These are phyloP conservation scores for Rhodocollybia butyracea DNA, from an alignment of 768 basidiomycete species.

Conservation along the genomic window DNA sequence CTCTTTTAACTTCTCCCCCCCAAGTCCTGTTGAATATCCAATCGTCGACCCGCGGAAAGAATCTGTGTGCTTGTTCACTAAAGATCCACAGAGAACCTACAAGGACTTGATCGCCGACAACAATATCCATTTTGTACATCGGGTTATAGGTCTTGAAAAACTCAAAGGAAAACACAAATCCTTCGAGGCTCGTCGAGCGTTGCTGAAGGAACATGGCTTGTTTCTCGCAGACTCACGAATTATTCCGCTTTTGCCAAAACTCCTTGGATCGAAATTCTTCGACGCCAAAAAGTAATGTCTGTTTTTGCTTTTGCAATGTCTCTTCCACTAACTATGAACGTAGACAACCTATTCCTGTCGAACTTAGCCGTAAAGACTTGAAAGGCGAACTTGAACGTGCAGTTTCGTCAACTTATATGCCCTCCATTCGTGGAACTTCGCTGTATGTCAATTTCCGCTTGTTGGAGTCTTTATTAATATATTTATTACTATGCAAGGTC, in stretches of 20 bases:
- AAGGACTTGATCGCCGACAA: slow-evolving; percentile 84
- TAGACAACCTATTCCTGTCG: slow-evolving; percentile 96
- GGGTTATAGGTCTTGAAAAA: slow-evolving; percentile 89
- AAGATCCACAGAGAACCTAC: slow-evolving; percentile 94
- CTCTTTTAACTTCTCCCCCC: slow-evolving; percentile 5
- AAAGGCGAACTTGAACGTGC: slow-evolving; percentile 92
- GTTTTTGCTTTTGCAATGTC: not conserved
- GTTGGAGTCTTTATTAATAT: not conserved
- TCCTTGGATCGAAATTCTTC: slow-evolving; percentile 90
- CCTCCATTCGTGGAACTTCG: slow-evolving; percentile 91
- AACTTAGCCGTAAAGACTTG: slow-evolving; percentile 80
- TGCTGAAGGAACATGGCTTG: slow-evolving; percentile 86
- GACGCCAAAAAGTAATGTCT: slow-evolving; percentile 89
- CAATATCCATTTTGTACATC: slow-evolving; percentile 83
- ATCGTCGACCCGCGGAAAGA: slow-evolving; percentile 80
- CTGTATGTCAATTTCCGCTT: slow-evolving; percentile 51
- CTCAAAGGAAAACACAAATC: slow-evolving; percentile 91
- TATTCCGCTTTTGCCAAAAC: slow-evolving; percentile 78
- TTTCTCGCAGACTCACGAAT: slow-evolving; percentile 94
- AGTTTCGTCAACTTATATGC: slow-evolving; percentile 92
- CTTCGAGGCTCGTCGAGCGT: slow-evolving; percentile 75
- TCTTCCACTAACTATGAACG: slow-evolving; percentile 2
- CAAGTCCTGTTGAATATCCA: slow-evolving; percentile 72
- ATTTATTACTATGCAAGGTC: slow-evolving; percentile 46
- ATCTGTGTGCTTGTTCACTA: slow-evolving; percentile 86